Conservation (phyloP, 306 rosid genomes). For the Cucurbita moschata region DNA sequence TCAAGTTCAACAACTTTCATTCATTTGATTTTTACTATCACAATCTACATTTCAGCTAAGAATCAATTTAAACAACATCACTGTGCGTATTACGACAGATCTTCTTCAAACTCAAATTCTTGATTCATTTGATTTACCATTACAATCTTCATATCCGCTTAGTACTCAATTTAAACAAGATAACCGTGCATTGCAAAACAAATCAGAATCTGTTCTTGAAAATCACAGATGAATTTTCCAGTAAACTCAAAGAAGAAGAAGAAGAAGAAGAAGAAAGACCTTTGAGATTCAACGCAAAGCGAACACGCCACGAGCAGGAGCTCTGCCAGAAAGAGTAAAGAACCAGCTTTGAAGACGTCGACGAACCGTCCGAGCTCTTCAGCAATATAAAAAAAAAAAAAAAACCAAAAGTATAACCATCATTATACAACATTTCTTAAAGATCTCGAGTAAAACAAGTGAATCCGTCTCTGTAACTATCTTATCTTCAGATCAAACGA, state of each 20-base stretch:
- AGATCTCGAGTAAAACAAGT: neutral
- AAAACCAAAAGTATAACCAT: neutral
- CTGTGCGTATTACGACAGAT: neutral
- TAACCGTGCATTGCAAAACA: neutral
- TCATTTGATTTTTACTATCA: neutral
- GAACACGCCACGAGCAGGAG: constrained; percentile 42
- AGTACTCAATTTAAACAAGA: neutral
- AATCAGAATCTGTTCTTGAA: neutral
- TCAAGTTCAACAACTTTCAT: neutral
- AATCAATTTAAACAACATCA: neutral
- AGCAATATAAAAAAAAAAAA: neutral
- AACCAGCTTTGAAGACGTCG: constrained; percentile 12
- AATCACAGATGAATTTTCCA: neutral
- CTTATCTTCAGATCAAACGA: neutral
- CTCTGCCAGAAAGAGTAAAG: constrained; percentile 35
- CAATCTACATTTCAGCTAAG: neutral
- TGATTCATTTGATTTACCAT: neutral
- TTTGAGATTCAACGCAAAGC: constrained; percentile 35
- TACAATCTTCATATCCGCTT: neutral
- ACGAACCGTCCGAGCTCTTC: neutral
- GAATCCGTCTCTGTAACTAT: neutral
- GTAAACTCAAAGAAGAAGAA: neutral
- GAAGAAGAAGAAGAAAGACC: constrained; percentile 9
- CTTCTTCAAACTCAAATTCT: neutral
- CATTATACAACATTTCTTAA: too few species aligned